phyloP scores from a whole-genome alignment of 2,329 filamentous ascomycete genomes.

The Grosmannia serpens region DNA sequence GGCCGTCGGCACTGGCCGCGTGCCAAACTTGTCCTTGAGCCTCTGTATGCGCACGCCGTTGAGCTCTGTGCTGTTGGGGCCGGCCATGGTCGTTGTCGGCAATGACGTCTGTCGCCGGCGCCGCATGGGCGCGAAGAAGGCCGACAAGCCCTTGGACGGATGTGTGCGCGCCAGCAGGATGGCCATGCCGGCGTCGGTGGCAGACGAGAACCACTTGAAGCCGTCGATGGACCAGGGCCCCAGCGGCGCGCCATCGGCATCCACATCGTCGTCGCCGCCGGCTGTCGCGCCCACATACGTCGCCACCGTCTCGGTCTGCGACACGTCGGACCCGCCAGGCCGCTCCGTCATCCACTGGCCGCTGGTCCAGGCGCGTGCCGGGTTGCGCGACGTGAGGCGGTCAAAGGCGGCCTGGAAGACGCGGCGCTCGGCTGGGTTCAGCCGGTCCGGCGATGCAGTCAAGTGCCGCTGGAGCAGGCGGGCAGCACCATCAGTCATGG shows the following conservation, averaged over 20 bases:
- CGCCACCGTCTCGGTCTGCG: constrained; percentile 54
- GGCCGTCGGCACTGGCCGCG: constrained; percentile 57
- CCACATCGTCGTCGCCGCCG: constrained; percentile 10
- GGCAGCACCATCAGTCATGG: constrained; percentile 55
- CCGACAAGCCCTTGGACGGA: constrained; percentile 37
- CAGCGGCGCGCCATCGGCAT: constrained; percentile 24
- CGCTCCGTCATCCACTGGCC: constrained; percentile 73
- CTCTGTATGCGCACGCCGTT: constrained; percentile 60
- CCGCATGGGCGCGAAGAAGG: constrained; percentile 55
- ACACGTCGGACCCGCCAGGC: constrained; percentile 57
- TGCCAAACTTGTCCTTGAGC: constrained; percentile 64
- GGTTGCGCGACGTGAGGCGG: constrained; percentile 41
- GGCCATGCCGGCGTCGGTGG: constrained; percentile 53
- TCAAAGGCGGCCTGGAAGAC: constrained; percentile 41
- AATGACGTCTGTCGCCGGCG: constrained; percentile 19
- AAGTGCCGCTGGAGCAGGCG: constrained; percentile 36
- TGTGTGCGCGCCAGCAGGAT: constrained; percentile 51
- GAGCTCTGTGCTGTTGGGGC: constrained; percentile 28
- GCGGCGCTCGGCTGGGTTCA: constrained; percentile 19
- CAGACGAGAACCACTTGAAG: constrained; percentile 63
- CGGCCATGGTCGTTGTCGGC: constrained; percentile 16
- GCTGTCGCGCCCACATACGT: constrained; percentile 11
- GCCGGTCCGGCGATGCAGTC: constrained; percentile 6
- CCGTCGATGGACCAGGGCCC: constrained; percentile 52
- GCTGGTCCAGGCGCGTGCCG: constrained; percentile 49